Percentiles rank a stretch among this genome's conserved stretches.
Conservation (phyloP, 2,329 filamentous ascomycete genomes). For the Fusarium udum region DNA sequence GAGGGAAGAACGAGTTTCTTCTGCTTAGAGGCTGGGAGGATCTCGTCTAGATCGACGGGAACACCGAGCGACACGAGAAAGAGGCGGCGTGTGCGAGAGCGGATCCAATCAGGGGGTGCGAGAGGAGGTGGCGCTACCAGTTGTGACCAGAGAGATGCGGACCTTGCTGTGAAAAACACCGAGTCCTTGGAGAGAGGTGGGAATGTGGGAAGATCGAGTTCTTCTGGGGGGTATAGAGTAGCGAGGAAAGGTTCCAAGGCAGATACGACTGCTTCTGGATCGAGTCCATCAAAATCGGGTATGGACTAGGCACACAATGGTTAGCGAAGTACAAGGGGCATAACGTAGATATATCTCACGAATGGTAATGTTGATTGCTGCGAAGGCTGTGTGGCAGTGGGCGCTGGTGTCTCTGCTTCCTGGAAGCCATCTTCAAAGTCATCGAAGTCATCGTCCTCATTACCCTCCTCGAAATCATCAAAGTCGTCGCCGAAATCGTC, state of each 20-base stretch:
- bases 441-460: slow-evolving; percentile 66
- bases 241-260: slow-evolving; percentile 74
- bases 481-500: slow-evolving; percentile 68
- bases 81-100: slow-evolving; percentile 90
- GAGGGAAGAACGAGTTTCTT: slow-evolving; percentile 96
- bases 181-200: slow-evolving; percentile 65
- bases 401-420: slow-evolving; percentile 55
- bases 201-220: slow-evolving; percentile 60
- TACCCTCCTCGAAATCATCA: slow-evolving; percentile 71
- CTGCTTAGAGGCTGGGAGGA: slow-evolving; percentile 94
- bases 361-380: slow-evolving; percentile 56
- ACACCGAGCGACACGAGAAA: slow-evolving; percentile 97
- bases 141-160: slow-evolving; percentile 93
- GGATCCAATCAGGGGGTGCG: slow-evolving; percentile 97
- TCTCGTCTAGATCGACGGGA: slow-evolving; percentile 96
- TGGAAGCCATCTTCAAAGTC: slow-evolving; percentile 81
- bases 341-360: slow-evolving; percentile 46
- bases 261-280: slow-evolving; percentile 67
- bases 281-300: slow-evolving; percentile 72
- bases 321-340: slow-evolving; percentile 33
- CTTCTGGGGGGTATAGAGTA: slow-evolving; percentile 69
- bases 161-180: slow-evolving; percentile 85
- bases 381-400: slow-evolving; percentile 43
- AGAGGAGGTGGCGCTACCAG: slow-evolving; percentile 93
- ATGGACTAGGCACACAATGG: slow-evolving; percentile 61